Percentiles rank a stretch among this genome's conserved stretches.
These are phyloP conservation scores for Colletotrichum gloeosporioides DNA, from an alignment of 2,329 filamentous ascomycete genomes.

Conservation along the genomic window DNA sequence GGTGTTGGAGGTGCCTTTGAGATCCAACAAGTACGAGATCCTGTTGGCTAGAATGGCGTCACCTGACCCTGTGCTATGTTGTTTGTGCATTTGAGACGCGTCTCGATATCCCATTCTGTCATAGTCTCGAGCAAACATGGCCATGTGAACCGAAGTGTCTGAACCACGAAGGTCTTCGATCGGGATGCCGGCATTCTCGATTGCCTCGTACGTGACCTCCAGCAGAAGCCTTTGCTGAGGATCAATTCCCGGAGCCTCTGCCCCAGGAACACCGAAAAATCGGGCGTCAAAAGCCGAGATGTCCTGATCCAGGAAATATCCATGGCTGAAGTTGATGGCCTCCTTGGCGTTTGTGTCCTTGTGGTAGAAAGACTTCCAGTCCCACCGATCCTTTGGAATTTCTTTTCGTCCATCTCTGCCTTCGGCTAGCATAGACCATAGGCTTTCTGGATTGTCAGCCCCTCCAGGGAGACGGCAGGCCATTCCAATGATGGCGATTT, in stretches of 20 bases:
- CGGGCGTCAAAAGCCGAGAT: neutral
- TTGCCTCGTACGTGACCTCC: slow-evolving; percentile 30
- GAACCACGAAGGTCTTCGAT: slow-evolving; percentile 21
- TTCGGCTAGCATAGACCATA: neutral
- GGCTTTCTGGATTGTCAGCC: neutral
- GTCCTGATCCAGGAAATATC: slow-evolving; percentile 18
- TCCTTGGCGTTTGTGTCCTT: too few species aligned
- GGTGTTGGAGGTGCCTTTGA: too few species aligned
- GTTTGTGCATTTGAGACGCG: too few species aligned
- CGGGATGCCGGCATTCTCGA: slow-evolving; percentile 29
- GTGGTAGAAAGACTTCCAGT: neutral
- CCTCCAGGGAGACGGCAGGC: neutral
- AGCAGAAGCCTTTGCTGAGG: slow-evolving; percentile 30
- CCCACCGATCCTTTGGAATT: neutral
- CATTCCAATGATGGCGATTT: slow-evolving; percentile 6
- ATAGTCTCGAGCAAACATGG: slow-evolving; percentile 36
- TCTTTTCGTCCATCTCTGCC: neutral
- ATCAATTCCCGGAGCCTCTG: neutral
- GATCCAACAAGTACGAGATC: too few species aligned
- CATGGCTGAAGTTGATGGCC: too few species aligned
- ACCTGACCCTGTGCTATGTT: too few species aligned
- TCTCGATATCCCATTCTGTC: slow-evolving; percentile 30
- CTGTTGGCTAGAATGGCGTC: too few species aligned
- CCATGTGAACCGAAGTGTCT: slow-evolving; percentile 42
- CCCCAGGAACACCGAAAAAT: neutral